These are phyloP conservation scores for Sarocladium kiliense DNA, from an alignment of 2,329 filamentous ascomycete genomes.

Conservation along the genomic window DNA sequence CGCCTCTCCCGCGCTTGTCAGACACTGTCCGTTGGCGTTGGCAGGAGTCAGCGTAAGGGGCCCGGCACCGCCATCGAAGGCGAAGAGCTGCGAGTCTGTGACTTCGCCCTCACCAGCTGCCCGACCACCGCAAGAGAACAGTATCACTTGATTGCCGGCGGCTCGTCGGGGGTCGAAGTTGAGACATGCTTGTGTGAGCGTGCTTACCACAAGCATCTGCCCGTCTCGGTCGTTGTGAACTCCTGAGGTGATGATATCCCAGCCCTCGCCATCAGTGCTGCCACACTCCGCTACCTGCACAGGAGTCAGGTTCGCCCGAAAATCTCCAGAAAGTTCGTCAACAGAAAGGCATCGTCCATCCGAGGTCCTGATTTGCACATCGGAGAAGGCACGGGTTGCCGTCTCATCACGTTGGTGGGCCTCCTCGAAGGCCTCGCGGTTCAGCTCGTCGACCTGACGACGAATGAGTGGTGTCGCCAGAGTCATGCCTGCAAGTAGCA, in stretches of 20 bases:
- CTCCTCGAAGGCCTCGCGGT: conserved; percentile 37
- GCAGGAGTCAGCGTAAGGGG: conserved; percentile 38
- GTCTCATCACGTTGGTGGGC: conserved; percentile 39
- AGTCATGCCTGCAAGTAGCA: conserved; percentile 20
- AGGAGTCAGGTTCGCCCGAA: conserved; percentile 41
- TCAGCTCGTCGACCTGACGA: conserved; percentile 34
- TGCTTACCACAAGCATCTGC: conserved; percentile 49
- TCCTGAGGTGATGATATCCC: conserved; percentile 44
- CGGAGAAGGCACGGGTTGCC: conserved; percentile 38
- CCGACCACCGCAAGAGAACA: conserved; percentile 55
- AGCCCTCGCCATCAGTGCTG: conserved; percentile 36
- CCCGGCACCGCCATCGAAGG: conserved; percentile 35
- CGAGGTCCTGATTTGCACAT: conserved; percentile 38
- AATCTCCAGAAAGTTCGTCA: conserved; percentile 41
- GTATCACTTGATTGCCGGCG: conserved; percentile 45
- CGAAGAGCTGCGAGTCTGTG: conserved; percentile 47
- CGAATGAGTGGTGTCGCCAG: conserved; percentile 17
- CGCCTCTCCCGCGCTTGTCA: conserved; percentile 36
- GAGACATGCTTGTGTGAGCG: conserved; percentile 52
- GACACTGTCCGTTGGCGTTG: conserved; percentile 41
- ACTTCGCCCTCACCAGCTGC: conserved; percentile 48
- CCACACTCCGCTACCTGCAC: conserved; percentile 39
- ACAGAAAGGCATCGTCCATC: conserved; percentile 41
- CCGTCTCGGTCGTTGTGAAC: conserved; percentile 43
- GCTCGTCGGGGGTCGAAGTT: conserved; percentile 51